These are phyloP conservation scores for Xylaria longipes DNA, from an alignment of 495 filamentous ascomycete genomes.

Conservation along the genomic window DNA sequence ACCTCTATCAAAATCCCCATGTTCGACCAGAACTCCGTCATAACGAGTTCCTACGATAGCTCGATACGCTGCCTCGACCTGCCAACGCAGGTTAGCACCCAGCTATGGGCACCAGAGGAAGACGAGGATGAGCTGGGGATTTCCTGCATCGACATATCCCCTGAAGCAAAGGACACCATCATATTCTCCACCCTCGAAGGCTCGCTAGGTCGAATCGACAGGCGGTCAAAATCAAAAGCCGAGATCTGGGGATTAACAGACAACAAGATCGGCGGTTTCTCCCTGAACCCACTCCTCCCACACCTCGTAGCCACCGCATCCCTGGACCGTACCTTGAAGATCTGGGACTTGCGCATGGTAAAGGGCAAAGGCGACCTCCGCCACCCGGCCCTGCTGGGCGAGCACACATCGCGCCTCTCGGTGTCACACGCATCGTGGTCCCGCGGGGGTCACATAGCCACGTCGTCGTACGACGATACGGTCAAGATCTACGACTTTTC, in stretches of 20 bases:
- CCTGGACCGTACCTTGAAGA: conserved; percentile 83
- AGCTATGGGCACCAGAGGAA: conserved; percentile 77
- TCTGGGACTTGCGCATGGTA: conserved; percentile 93
- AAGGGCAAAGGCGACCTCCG: conserved; percentile 55
- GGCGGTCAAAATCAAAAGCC: conserved; percentile 63
- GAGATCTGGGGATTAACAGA: conserved; percentile 81
- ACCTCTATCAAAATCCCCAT: conserved; percentile 79
- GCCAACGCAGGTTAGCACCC: conserved; percentile 73
- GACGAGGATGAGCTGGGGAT: conserved; percentile 75
- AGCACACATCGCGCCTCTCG: conserved; percentile 81
- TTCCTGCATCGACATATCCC: conserved; percentile 79
- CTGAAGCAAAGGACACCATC: conserved; percentile 71
- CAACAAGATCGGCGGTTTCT: conserved; percentile 96
- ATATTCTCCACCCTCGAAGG: conserved; percentile 90
- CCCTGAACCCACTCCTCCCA: conserved; percentile 74
- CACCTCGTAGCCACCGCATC: conserved; percentile 91
- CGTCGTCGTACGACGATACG: conserved; percentile 91
- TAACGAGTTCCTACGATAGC: conserved; percentile 92
- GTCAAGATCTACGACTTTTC: conserved; percentile 88
- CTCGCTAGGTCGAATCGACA: conserved; percentile 77
- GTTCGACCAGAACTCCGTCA: conserved; percentile 72
- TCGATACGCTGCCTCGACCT: conserved; percentile 89
- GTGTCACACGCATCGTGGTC: conserved; percentile 93
- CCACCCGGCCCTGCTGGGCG: conserved; percentile 72
- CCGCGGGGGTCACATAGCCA: conserved; percentile 80